Conservation (phyloP, 768 basidiomycete genomes). For the Hygrophorus russula region DNA sequence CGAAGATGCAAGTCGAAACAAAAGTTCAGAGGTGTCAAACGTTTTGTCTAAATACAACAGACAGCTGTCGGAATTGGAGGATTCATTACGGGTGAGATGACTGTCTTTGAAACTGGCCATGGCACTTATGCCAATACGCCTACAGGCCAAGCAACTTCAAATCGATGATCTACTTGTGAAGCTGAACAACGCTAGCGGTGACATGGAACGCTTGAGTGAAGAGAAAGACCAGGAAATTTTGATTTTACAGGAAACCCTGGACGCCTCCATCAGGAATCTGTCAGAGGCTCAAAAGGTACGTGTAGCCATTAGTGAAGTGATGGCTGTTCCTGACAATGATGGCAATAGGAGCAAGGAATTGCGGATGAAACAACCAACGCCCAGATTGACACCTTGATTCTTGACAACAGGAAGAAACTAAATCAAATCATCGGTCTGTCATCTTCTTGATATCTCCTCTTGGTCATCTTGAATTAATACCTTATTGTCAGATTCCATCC, state of each 20-base stretch:
- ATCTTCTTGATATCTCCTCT: background rate
- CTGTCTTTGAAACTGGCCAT: background rate
- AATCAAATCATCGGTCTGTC: constrained; percentile 85
- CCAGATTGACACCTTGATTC: constrained; percentile 94
- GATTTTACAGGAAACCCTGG: constrained; percentile 94
- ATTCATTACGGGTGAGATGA: constrained; percentile 69
- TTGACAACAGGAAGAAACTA: constrained; percentile 95
- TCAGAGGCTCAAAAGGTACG: constrained; percentile 77
- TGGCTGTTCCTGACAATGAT: constrained; percentile 2
- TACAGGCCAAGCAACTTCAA: constrained; percentile 86
- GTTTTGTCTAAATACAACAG: constrained; percentile 92
- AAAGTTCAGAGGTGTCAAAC: constrained; percentile 84
- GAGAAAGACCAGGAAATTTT: constrained; percentile 97
- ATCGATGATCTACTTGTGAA: constrained; percentile 87
- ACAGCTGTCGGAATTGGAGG: constrained; percentile 93
- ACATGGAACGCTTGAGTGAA: constrained; percentile 75
- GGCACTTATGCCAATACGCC: constrained; percentile 4
- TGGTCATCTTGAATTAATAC: constrained; percentile 7
- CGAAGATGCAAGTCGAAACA: constrained; percentile 83
- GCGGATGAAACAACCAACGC: constrained; percentile 86
- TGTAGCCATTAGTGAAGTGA: constrained; percentile 4
- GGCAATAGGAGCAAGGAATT: constrained; percentile 62
- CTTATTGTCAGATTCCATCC: constrained; percentile 69
- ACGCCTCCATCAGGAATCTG: constrained; percentile 79
- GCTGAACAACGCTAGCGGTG: constrained; percentile 60